Percentiles rank a stretch among this genome's conserved stretches.
Evolutionary conservation across 495 filamentous ascomycete species (phyloP).

Genomic region (Aspergillus campestris): DNA sequence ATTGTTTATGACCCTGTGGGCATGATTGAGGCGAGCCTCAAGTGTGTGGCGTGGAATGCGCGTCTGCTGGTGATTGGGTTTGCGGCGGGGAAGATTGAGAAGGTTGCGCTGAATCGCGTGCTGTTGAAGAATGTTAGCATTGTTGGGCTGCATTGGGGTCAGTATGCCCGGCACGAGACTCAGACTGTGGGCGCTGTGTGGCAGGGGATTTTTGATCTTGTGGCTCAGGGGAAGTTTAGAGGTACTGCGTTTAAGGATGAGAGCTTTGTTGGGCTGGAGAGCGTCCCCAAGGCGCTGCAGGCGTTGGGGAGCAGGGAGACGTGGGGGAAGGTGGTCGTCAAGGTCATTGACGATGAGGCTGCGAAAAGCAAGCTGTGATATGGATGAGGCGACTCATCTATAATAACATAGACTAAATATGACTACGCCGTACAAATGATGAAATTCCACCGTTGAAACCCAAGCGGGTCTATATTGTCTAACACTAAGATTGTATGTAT

Average conservation of each 20-base stretch:
- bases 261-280: conserved; percentile 75
- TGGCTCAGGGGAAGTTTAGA: conserved; percentile 68
- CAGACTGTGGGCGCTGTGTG: conserved; percentile 67
- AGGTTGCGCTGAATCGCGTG: conserved; percentile 84
- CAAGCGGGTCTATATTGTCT: not conserved
- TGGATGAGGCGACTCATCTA: too few species aligned
- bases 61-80: conserved; percentile 84
- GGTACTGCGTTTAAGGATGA: conserved; percentile 75
- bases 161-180: conserved; percentile 65
- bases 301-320: conserved; percentile 72
- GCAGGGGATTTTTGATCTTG: conserved; percentile 69
- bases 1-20: conserved; percentile 89
- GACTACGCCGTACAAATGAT: too few species aligned
- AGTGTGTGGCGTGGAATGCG: conserved; percentile 88
- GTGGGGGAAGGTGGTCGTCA: conserved; percentile 95
- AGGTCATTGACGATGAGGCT: conserved; percentile 58
- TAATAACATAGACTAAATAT: too few species aligned
- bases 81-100: conserved; percentile 82
- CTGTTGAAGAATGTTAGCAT: conserved; percentile 89
- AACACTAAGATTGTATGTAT: conserved; percentile 3
- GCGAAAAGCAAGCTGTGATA: conserved; percentile 43
- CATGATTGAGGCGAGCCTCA: conserved; percentile 71
- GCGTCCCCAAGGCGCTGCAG: conserved; percentile 65
- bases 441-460: not conserved
- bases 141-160: conserved; percentile 87